Evolutionary conservation across 495 filamentous ascomycete genomes (phyloP), one percentile per base, ranked within the genome.

Genomic region (Aspergillus bridgeri): DNA sequence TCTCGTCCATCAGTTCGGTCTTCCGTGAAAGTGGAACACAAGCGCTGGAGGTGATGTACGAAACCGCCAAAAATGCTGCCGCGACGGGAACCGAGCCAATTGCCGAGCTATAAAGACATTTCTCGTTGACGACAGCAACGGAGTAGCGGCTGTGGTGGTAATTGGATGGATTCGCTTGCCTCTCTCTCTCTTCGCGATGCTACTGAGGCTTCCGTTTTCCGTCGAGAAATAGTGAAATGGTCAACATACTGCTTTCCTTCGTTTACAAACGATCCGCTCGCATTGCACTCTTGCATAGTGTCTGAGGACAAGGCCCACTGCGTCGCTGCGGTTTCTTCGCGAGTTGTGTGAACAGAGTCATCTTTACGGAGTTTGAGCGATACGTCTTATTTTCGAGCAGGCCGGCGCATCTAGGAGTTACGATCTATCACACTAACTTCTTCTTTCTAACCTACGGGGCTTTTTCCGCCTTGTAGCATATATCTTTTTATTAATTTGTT

Each of bases 61-160:
- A 79, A 51, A 73, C 75, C 11, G 70, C 71, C 11, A 75, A 77
- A 63, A 71, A 67, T 20, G 63, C 70, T 6, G 76, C 70, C 19
- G 68, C 72, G 15, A 67, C 71, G 9, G 66, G 67, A 5, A 70
- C 65, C 27, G 60, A 67, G 25, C 60, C 65, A n/a, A 60, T 78
- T n/a, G 68, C 60, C 5, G 76, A 77, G 57, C 59, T 79, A 56
- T 77, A 59, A 77, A 5, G 27, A 29, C 24, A 17, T 25, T 52
- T 20, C 45, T 27, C 27, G 1, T 45, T 42, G 25, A 54, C 22
- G 17, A 21, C 29, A 29, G 33, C 23, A 23, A 20, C 23, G 15
- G 33, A 38, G 33, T 38, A 15, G 25, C 25, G 8, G 13, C 9
- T 13, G 9, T 11, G 13, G 9, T 38, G 0, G 9, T 15, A 21